Evolutionary conservation across 2,329 filamentous ascomycete species (phyloP).

Genomic region (Cordyceps cateniannulata): DNA sequence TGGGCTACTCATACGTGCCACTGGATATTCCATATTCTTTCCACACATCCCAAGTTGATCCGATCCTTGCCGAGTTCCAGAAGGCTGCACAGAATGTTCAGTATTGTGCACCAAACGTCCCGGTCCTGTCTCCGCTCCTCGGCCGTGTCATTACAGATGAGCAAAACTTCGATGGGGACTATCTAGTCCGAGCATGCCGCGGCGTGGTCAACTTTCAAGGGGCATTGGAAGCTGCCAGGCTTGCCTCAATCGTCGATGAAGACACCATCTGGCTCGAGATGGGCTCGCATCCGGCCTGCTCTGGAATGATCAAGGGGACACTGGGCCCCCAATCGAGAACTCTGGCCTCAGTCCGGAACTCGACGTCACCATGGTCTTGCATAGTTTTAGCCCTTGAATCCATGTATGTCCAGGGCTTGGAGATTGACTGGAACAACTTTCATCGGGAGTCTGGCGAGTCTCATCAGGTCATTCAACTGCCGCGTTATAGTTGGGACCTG

Average conservation of each 20-base stretch:
- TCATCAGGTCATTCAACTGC: constrained; percentile 50
- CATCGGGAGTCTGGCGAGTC: constrained; percentile 40
- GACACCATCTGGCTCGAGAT: constrained; percentile 64
- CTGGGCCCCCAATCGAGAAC: constrained; percentile 30
- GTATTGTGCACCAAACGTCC: constrained; percentile 11
- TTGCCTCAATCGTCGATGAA: constrained; percentile 24
- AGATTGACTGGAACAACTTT: constrained; percentile 64
- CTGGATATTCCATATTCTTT: not conserved
- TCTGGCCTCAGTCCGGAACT: not conserved
- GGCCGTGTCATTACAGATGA: constrained; percentile 33
- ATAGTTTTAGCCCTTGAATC: not conserved
- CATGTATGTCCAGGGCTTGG: constrained; percentile 54
- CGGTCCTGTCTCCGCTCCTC: constrained; percentile 30
- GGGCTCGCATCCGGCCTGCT: constrained; percentile 63
- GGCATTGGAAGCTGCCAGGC: constrained; percentile 35
- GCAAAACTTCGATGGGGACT: constrained; percentile 24
- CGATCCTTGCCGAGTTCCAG: not conserved
- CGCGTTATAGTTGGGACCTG: constrained; percentile 62
- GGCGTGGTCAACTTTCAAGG: constrained; percentile 59
- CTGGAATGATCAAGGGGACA: constrained; percentile 57
- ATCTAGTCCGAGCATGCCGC: constrained; percentile 49
- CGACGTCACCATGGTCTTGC: not conserved
- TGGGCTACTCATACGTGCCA: not conserved
- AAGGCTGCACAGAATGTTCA: not conserved
- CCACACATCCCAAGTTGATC: constrained; percentile 1